Conservation (phyloP, 257 asterid species). For the Cynanchum wilfordii region DNA sequence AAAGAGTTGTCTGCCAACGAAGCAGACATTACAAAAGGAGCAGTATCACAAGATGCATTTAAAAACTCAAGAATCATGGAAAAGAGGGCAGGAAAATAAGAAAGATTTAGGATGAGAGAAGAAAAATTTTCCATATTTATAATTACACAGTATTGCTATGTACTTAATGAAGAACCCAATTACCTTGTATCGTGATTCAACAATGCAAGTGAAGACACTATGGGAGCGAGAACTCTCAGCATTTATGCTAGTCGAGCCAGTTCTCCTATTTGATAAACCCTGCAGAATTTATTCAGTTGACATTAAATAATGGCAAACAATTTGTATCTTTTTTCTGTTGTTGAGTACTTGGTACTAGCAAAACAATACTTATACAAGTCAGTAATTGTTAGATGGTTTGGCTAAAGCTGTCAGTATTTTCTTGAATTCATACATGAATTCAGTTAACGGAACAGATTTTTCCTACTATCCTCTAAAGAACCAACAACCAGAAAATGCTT, state of each 20-base stretch:
- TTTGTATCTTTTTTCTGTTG: neutral
- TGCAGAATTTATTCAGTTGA: slow-evolving; percentile 26
- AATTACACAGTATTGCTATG: neutral
- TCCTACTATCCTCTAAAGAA: neutral
- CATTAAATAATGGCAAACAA: neutral
- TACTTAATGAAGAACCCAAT: slow-evolving; percentile 11
- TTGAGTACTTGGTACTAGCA: neutral
- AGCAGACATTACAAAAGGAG: neutral
- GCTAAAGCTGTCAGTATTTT: neutral
- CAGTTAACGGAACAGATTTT: neutral
- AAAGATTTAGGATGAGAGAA: neutral
- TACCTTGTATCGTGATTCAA: slow-evolving; percentile 98
- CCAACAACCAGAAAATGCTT: neutral
- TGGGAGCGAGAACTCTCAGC: slow-evolving; percentile 99
- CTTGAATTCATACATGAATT: neutral
- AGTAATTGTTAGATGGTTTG: neutral
- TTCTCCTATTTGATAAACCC: slow-evolving; percentile 93
- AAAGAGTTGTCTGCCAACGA: too few species aligned
- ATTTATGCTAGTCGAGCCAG: slow-evolving; percentile 82
- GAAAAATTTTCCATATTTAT: neutral
- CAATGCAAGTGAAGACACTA: slow-evolving; percentile 95
- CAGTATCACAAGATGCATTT: neutral
- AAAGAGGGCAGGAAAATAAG: neutral
- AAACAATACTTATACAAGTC: neutral
- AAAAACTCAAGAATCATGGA: neutral